A percentile compares a stretch with the other conserved stretches of the same genome.
Evolutionary conservation across 306 rosid species (phyloP).

Genomic region (Alnus glutinosa): DNA sequence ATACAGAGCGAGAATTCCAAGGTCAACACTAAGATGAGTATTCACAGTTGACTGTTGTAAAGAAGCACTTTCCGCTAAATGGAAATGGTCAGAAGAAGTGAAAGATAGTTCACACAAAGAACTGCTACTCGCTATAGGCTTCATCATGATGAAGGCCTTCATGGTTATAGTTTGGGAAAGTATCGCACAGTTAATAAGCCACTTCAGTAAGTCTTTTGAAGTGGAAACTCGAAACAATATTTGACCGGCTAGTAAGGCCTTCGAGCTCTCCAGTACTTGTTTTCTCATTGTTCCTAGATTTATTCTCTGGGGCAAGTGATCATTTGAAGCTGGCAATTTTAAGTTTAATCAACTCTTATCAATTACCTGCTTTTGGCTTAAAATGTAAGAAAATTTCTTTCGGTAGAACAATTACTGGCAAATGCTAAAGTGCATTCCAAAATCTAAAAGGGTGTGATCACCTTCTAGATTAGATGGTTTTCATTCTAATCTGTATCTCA

Average conservation of each 20-base stretch:
- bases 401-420: background rate
- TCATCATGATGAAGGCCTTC: background rate
- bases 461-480: background rate
- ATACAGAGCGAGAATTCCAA: background rate
- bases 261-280: no score
- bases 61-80: background rate
- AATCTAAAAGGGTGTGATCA: background rate
- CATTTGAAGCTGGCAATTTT: background rate
- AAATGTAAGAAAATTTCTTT: no score
- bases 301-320: no score
- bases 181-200: no score
- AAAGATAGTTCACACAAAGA: background rate
- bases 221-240: no score
- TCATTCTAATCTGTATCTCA: background rate
- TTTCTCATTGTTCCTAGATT: no score
- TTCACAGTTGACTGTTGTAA: background rate
- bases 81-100: background rate
- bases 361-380: background rate
- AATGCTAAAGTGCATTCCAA: background rate
- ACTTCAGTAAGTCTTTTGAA: no score
- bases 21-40: slow-evolving; percentile 1
- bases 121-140: background rate
- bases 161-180: background rate
- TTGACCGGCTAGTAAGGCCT: no score
- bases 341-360: background rate